These are phyloP conservation scores for Penicillium sp. DNA, from an alignment of 2,329 filamentous ascomycete genomes.

Conservation along the genomic window DNA sequence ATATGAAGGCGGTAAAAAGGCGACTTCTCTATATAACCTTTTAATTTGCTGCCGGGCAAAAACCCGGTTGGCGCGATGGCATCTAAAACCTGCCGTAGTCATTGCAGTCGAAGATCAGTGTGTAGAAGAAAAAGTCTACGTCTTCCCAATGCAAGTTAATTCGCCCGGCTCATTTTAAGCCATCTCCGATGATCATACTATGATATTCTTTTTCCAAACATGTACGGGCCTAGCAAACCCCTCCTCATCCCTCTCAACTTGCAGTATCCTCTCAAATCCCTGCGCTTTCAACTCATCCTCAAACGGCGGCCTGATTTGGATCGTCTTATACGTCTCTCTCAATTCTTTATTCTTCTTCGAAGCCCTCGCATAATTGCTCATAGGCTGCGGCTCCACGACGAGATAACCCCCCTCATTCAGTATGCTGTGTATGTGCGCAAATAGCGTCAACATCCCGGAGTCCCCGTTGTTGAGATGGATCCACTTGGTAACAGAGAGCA, in stretches of 20 bases:
- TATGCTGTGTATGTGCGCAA: constrained; percentile 23
- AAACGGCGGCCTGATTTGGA: constrained; percentile 24
- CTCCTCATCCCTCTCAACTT: constrained; percentile 25
- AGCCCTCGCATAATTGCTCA: constrained; percentile 28
- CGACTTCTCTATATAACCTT: too few relatives aligned
- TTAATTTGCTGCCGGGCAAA: too few relatives aligned
- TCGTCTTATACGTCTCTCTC: constrained; percentile 26
- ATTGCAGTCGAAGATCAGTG: too few relatives aligned
- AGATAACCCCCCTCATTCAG: constrained; percentile 27
- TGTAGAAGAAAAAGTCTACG: background rate
- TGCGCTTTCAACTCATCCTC: constrained; percentile 21
- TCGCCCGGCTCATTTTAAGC: background rate
- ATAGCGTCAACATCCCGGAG: constrained; percentile 20
- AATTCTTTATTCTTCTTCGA: constrained; percentile 28
- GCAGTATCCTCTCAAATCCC: constrained; percentile 24
- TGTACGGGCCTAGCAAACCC: constrained; percentile 27
- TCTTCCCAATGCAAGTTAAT: background rate
- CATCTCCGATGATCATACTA: background rate
- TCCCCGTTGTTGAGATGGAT: constrained; percentile 28
- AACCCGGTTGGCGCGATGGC: too few relatives aligned
- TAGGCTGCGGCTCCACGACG: constrained; percentile 26
- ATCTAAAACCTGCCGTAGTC: too few relatives aligned
- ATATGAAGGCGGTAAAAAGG: too few relatives aligned
- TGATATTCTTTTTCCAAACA: constrained; percentile 21
- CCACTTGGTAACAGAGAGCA: constrained; percentile 28